Evolutionary conservation across 352 stramenopile genomes (phyloP), one percentile per base, ranked within the genome.

Genomic region (Globisporangium uncinulatum): DNA sequence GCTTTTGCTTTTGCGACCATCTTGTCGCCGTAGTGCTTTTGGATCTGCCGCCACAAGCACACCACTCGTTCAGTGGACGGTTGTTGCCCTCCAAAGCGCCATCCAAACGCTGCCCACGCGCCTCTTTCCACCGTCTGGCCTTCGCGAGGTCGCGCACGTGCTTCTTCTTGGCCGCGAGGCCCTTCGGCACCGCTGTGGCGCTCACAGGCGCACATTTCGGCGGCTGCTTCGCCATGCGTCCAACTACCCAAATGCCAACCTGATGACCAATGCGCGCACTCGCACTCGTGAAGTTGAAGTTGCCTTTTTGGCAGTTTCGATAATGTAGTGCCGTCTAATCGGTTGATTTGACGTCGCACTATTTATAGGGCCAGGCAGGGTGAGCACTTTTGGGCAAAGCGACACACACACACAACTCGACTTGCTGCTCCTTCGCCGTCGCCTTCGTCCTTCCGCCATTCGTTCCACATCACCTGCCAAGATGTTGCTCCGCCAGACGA

Each of bases 61-160:
- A 39, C 19, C 31, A 11, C 3, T 31, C 43, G 13, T 13, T 31
- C 9, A 29, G 43, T 44, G 39, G 13, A 1, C 14, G 6, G 8
- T 13, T 44, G 6, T 15, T 6, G 39, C 11, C 13, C 39, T 29
- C 24, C 24, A 29, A 44, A 44, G 7, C 17, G 20, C 11, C 20
- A 51, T 7, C 6, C 13, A 44, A 17, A 10, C 46, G 3, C 19
- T 21, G 6, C 19, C 32, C 1, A 19, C 48, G 9, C 51, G 90
- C 82, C 78, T 89, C 69, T 6, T 67, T 53, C 79, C 76, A 90
- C 1, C 69, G 56, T 11, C 65, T 54, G 17, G 37, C 47, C 49
- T 82, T 84, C 20, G 79, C 78, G 42, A 92, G 54, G 39, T 90
- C 76, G 24, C 75, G 82, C 57, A 91, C 80, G 47, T 92, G 78